phyloP scores from a whole-genome alignment of 2,329 filamentous ascomycete genomes.

The Trichophyton verrucosum region DNA sequence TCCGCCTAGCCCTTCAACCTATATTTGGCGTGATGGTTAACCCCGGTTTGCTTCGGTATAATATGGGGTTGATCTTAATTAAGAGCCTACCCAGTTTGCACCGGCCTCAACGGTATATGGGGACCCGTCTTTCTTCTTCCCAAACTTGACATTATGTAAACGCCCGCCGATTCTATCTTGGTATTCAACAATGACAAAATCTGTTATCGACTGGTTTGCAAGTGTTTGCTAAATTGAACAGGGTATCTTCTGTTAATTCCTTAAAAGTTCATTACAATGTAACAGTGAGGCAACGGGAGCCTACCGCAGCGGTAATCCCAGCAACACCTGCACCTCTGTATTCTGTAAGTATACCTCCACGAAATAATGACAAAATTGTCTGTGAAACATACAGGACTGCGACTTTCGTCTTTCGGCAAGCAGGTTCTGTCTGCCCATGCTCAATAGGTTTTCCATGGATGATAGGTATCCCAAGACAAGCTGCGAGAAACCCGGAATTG shows the following conservation, averaged over 20 bases:
- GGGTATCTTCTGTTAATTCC: neutral
- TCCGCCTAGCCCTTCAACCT: conserved; percentile 2
- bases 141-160: conserved; percentile 46
- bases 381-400: conserved; percentile 22
- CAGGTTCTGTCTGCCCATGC: neutral
- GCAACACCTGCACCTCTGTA: conserved; percentile 46
- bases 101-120: conserved; percentile 51
- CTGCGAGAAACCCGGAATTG: neutral
- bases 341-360: neutral
- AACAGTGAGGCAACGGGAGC: neutral
- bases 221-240: conserved; percentile 40
- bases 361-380: neutral
- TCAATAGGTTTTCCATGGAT: neutral
- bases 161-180: conserved; percentile 52
- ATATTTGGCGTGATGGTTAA: neutral
- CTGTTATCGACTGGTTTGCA: conserved; percentile 46
- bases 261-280: neutral
- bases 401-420: conserved; percentile 23
- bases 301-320: conserved; percentile 49
- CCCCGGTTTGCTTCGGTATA: neutral
- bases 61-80: neutral
- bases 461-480: neutral
- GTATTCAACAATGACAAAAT: conserved; percentile 55
- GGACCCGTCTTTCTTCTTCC: conserved; percentile 38
- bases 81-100: conserved; percentile 48